Conservation (phyloP, 2,329 filamentous ascomycete species). For the Phialocephala subalpina region DNA sequence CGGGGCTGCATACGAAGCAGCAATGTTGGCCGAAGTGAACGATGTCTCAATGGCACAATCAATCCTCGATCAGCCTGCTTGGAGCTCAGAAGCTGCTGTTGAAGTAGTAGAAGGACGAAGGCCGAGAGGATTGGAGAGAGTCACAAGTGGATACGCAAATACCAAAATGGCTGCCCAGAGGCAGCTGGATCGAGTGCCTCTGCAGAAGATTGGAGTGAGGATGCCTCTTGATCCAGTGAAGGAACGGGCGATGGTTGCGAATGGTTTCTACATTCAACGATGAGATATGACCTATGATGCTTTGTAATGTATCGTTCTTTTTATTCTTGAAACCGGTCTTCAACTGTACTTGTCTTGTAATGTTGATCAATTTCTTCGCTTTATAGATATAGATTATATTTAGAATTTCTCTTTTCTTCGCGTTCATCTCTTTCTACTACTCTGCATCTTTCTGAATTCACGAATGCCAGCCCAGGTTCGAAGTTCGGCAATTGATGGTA, state of each 20-base stretch:
- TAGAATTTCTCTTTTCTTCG: no score
- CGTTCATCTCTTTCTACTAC: no score
- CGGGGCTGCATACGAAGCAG: slow-evolving; percentile 48
- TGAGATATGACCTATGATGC: slow-evolving; percentile 20
- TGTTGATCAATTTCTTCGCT: background rate
- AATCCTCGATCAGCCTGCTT: slow-evolving; percentile 49
- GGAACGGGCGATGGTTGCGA: slow-evolving; percentile 50
- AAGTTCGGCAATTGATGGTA: background rate
- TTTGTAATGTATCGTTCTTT: slow-evolving; percentile 1
- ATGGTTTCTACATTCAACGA: slow-evolving; percentile 49
- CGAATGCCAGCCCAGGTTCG: background rate
- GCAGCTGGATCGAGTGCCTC: slow-evolving; percentile 63
- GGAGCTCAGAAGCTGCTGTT: slow-evolving; percentile 44
- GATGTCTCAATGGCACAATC: slow-evolving; percentile 48
- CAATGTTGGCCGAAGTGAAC: slow-evolving; percentile 47
- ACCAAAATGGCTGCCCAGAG: slow-evolving; percentile 59
- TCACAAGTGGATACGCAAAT: slow-evolving; percentile 55
- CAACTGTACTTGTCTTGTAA: background rate
- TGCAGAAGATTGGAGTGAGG: slow-evolving; percentile 66
- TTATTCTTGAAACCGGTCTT: background rate
- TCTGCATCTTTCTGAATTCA: background rate
- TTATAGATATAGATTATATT: background rate
- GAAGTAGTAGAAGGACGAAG: slow-evolving; percentile 43
- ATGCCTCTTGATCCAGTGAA: slow-evolving; percentile 54
- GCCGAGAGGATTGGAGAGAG: slow-evolving; percentile 48